Conservation (phyloP, 1,284 basidiomycete genomes). For the Rhodotorula sp. region DNA sequence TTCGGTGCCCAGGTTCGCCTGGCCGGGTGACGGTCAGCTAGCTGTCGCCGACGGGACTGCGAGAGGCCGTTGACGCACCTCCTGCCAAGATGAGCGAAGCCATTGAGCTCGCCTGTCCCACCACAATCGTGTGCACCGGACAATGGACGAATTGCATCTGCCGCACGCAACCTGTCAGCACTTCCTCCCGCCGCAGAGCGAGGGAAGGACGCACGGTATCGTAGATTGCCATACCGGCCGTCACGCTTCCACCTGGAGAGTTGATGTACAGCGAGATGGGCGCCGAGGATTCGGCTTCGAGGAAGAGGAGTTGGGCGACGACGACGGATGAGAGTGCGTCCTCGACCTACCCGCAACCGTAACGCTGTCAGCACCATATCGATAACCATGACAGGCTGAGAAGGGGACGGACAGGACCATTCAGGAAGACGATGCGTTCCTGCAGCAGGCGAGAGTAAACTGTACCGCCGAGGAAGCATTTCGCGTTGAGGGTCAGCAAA, state of each 20-base stretch:
- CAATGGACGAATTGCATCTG: constrained; percentile 75
- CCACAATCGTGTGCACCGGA: constrained; percentile 89
- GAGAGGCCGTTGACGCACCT: constrained; percentile 51
- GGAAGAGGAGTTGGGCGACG: constrained; percentile 85
- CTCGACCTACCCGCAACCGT: constrained; percentile 61
- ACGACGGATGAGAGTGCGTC: constrained; percentile 78
- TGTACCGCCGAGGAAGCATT: background rate
- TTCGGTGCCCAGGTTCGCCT: constrained; percentile 79
- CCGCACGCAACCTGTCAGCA: background rate
- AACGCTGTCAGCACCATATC: background rate
- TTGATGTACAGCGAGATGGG: constrained; percentile 94
- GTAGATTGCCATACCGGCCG: constrained; percentile 89
- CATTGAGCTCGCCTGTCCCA: constrained; percentile 91
- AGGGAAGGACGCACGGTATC: constrained; percentile 66
- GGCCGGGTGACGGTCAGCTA: background rate
- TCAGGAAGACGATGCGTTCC: constrained; percentile 89
- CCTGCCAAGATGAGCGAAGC: constrained; percentile 83
- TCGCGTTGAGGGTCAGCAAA: background rate
- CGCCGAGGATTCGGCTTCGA: constrained; percentile 89
- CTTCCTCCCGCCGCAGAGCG: background rate
- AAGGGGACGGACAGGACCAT: constrained; percentile 68
- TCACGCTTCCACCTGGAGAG: constrained; percentile 89
- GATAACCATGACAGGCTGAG: background rate
- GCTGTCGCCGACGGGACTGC: background rate
- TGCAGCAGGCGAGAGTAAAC: constrained; percentile 82